Evolutionary conservation across 2,329 filamentous ascomycete species (phyloP).

Genomic region (Pyrenochaeta sp.): DNA sequence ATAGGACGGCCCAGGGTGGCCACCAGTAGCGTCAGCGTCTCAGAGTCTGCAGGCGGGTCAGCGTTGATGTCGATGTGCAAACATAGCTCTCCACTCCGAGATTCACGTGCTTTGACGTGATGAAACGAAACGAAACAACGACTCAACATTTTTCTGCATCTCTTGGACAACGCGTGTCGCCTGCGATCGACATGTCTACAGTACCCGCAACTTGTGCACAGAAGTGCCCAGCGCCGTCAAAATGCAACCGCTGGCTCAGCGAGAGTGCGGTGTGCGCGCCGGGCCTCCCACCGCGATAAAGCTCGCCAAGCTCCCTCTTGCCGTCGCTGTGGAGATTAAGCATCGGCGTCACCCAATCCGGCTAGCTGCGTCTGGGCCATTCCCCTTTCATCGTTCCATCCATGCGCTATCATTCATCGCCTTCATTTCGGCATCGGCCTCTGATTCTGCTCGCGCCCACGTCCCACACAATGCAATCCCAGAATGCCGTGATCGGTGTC

Average conservation of each 20-base stretch:
- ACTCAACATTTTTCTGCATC: not conserved
- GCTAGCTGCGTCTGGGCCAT: conserved; percentile 14
- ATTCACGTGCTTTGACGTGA: conserved; percentile 8
- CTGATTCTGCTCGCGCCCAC: conserved; percentile 6
- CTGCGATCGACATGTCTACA: conserved; percentile 3
- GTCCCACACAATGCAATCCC: conserved; percentile 9
- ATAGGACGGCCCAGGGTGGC: conserved; percentile 10
- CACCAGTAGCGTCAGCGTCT: conserved; percentile 20
- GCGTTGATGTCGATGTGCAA: conserved; percentile 16
- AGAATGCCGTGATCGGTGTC: conserved; percentile 11
- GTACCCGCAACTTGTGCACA: no score
- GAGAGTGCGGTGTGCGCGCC: no score
- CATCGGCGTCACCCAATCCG: conserved; percentile 12
- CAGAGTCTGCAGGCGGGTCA: conserved; percentile 25
- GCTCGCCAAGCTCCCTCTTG: conserved; percentile 12
- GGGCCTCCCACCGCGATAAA: conserved; percentile 22
- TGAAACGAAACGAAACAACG: conserved; percentile 8
- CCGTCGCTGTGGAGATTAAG: conserved; percentile 27
- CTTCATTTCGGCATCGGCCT: conserved; percentile 33
- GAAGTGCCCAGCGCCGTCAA: conserved; percentile 5
- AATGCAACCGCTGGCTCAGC: not conserved
- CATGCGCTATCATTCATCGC: conserved; percentile 12
- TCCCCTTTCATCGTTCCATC: conserved; percentile 14
- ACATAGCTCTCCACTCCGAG: conserved; percentile 11
- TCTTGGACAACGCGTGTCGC: conserved; percentile 4